Evolutionary conservation across 2,329 filamentous ascomycete species (phyloP), one percentile per base, ranked within the genome.

Genomic region (Leptodontidium sp.): DNA sequence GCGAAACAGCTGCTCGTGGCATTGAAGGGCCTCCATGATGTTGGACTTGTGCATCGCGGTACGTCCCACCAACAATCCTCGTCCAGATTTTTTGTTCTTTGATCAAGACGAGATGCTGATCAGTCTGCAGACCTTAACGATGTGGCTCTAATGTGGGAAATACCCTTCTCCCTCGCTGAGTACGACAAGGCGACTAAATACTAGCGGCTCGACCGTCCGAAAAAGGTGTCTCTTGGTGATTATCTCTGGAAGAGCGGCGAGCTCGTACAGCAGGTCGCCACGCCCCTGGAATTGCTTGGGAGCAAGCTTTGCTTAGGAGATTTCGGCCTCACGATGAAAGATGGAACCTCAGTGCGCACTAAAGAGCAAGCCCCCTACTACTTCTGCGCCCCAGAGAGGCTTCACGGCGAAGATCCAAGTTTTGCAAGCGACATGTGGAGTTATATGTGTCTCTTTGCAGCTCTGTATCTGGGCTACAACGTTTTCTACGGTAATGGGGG

Each of bases 341-440:
- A 15, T 14, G 68, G 70, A 15, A 70, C 68, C 21, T 45, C 59
- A 15, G 70, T 70, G 35, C 11, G n/a, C 32, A 43, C 9, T 43
- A 71, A 65, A 47, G 14, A n/a, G 17, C 66, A 71, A 59, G 17
- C 63, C 14, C 61, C 70, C n/a, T 21, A 26, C 35, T 12, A n/a
- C 53, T 71, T 68, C 24, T 70, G 70, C 40, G 68, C 68, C 38
- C 66, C 70, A 8, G 68, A 72, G 52, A 63, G 70, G 53, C 38
- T 62, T 26, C 70, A 72, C 35, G 45, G 45, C 38, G 15, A 32
- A 40, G 57, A 67, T 47, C 68, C 68, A 50, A 72, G 70, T 45
- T 29, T 49, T 61, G 68, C 70, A 1, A 70, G 67, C 57, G 70
- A 72, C 52, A 70, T 70, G 65, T 72, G 70, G 70, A 69, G 70